Base-by-base conservation (phyloP, 306 rosid genomes). In the Begonia peltatifolia region DNA sequence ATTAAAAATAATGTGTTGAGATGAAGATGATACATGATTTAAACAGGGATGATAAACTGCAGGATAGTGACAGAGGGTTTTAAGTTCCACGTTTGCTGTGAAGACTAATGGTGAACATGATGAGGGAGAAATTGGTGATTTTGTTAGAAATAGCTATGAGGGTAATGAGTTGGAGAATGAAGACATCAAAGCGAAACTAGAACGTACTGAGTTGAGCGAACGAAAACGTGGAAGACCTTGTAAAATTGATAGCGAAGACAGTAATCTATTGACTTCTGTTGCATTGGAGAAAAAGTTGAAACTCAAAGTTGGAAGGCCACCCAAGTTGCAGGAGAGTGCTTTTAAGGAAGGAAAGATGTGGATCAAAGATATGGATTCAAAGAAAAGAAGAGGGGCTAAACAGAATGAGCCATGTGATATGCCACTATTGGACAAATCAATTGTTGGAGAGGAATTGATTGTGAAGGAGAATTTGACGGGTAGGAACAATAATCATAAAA, bases 261-360 rank as follows among this genome's bases (percentile, higher is more conserved):
- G 36, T 23, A 48, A 51, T 57, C 52, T 11, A 54, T 53, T 9
- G 48, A 49, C 30, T 53, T 61, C 46, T 25, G 47, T 6, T 43
- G 60, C 18, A 36, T 18, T 61, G 49, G 52, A 35, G 54, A 67
- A 47, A 25, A 25, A 25, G 36, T 62, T 57, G 30, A 66, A 63
- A 42, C 64, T 72, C 14, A 84, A 65, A 79, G 77, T 66, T 20
- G 84, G 88, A 47, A 62, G 73, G 54, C 68, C 70, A n/a, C 60
- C 41, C 11, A 61, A 65, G 58, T 51, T 23, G 57, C 51, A 57
- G 30, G 56, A 76, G 56, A 58, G 46, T 56, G 61, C 17, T 44
- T 35, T 55, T 25, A 67, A 55, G 47, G 68, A 57, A 61, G 68
- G 71, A 55, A 78, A 64, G 25, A 41, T 11, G 18, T 50, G 54